Evolutionary conservation across 805 yeast genomes (phyloP), one percentile per base, ranked within the genome.

Genomic region (Wickerhamomyces sydowiorum): DNA sequence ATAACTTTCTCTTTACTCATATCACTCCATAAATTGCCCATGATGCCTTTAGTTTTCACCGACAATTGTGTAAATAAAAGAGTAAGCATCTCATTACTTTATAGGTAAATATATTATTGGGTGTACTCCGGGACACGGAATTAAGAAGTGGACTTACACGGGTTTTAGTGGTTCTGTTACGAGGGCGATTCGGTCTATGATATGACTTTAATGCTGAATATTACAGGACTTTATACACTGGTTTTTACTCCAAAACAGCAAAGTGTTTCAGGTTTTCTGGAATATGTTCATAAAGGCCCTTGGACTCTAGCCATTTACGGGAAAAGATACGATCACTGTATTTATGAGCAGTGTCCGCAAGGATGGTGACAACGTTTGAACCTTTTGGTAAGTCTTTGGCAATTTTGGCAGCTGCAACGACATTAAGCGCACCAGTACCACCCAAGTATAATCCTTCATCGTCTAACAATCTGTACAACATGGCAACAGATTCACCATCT

Each of bases 391-490:
- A 72, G 7, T 66, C 57, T 61, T 79, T 63, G 3, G 96, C 96
- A 17, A 86, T 80, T 57, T 79, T 76, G 35, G 73, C 70, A 14
- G 97, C 96, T 24, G 96, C 96, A 36, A 79, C 95, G 35, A 89
- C 96, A 56, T 90, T 90, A 56, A 90, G 70, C 14, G 93, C 93
- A 35, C 90, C 81, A 3, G 96, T 88, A 37, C 96, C 96, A 19
- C 97, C 97, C 5, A 89, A 70, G 54, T 80, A 90, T 37, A 90
- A 69, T 4, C 97, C 97, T 62, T 90, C 97, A 56, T 86, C 95
- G 53, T 89, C 89, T 50, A 90, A 69, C 37, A 90, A 68, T 51
- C 86, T 70, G 66, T 82, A 90, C 37, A 89, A 67, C 96, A 90
- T 90, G 34, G 70, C 79, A 52, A 90, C 88, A 13, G 93, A 75